phyloP scores from a whole-genome alignment of 129 eudicot genomes.

The Gnaphalium uliginosum region DNA sequence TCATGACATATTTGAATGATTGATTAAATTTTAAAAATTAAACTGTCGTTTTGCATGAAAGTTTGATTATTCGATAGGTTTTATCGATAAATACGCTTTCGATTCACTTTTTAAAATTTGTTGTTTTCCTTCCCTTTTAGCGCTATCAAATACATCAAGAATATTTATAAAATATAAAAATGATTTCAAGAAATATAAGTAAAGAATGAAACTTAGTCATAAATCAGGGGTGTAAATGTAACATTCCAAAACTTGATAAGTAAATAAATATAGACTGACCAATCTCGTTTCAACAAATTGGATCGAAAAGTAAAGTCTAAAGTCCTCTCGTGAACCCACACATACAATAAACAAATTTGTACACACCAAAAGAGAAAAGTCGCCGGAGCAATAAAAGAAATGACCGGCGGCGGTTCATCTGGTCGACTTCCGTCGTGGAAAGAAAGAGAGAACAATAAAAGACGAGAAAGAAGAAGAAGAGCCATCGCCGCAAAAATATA shows the following conservation, averaged over 20 bases:
- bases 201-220: not conserved
- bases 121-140: too few species aligned
- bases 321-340: slow-evolving; percentile 19
- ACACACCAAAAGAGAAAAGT: slow-evolving; percentile 8
- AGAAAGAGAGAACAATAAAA: slow-evolving; percentile 91
- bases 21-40: too few species aligned
- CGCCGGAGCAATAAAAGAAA: slow-evolving; percentile 36
- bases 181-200: not conserved
- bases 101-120: too few species aligned
- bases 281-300: not conserved
- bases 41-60: too few species aligned
- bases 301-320: slow-evolving; percentile 23
- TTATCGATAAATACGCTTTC: too few species aligned
- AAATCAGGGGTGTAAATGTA: slow-evolving; percentile 6
- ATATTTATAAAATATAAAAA: not conserved
- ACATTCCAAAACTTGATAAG: not conserved
- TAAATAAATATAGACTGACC: not conserved
- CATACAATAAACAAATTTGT: not conserved
- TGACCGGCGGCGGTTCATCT: slow-evolving; percentile 75
- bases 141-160: not conserved
- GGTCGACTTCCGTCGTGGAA: slow-evolving; percentile 92
- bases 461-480: slow-evolving; percentile 82
- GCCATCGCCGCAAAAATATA: slow-evolving; percentile 95
- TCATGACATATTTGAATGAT: too few species aligned
- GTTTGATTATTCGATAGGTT: too few species aligned